Evolutionary conservation across 441 rosid genomes (phyloP), one percentile per base, ranked within the genome.

Genomic region (Flueggea neowawraea): DNA sequence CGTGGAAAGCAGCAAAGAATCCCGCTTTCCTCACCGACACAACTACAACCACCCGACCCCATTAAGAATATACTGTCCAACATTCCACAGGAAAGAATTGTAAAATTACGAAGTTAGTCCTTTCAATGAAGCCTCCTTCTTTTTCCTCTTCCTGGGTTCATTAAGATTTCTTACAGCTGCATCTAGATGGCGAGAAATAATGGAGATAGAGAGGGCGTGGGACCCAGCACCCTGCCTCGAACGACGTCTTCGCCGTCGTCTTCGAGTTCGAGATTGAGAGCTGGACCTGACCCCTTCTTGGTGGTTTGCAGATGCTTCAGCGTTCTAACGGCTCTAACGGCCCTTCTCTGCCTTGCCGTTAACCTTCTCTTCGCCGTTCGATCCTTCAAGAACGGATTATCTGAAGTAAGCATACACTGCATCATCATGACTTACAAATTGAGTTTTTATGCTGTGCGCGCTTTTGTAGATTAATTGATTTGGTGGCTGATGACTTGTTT

Each of bases 281-380:
- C 69, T 7, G 62, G 89, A 56, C 60, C 85, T 1, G 96, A 94
- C 73, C 88, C 89, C 1, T 70, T 91, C 50, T 66, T 94, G 68
- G 74, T 91, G 6, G 77, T 86, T 4, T 94, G 96, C 68, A 76
- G 86, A 39, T 84, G 96, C 79, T 94, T 89, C 76, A 72, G 94
- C 66, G 55, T 91, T 66, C 33, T 94, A 16, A 84, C 96, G 6
- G 66, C 86, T 57, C 63, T 94, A 12, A 72, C 84, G 41, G 96
- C 94, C 53, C 64, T 89, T 51, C 88, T 94, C 54, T 94, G 99
- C 74, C 62, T 87, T 44, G 87, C 75, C 58, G 96, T 91, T 73
- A 94, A 94, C 64, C 81, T 87, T 67, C 83, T 89, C 73, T 91
- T 96, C 28, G 99, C 97, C 49, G 58, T 91, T 63, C 80, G 88